Conservation (phyloP, 2,329 filamentous ascomycete genomes). For the Aspergillus vadensis region DNA sequence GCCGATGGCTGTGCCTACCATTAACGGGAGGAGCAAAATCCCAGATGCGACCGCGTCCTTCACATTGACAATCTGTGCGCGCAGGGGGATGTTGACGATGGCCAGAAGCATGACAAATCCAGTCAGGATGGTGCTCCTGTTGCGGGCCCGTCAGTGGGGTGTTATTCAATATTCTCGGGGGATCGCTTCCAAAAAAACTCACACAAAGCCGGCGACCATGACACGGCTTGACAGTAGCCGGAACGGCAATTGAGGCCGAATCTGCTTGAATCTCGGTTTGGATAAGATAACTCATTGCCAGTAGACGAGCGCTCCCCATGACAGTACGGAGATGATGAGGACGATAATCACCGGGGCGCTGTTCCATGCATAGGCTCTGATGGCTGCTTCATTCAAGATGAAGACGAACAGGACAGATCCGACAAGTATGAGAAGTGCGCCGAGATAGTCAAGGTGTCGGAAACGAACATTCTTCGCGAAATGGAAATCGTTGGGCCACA, state of each 20-base stretch:
- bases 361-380: slow-evolving; percentile 5
- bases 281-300: slow-evolving; percentile 3
- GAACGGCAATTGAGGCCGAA: slow-evolving; percentile 8
- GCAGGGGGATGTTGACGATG: slow-evolving; percentile 7
- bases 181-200: not conserved
- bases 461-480: slow-evolving; percentile 9
- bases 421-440: slow-evolving; percentile 2
- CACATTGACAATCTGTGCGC: slow-evolving; percentile 5
- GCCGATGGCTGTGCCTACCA: slow-evolving; percentile 2
- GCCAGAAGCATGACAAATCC: slow-evolving; percentile 8
- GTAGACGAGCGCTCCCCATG: slow-evolving; percentile 6
- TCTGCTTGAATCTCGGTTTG: not conserved
- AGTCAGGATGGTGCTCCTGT: slow-evolving; percentile 8
- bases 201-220: slow-evolving; percentile 8
- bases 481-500: slow-evolving; percentile 8
- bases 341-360: slow-evolving; percentile 2
- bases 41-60: slow-evolving; percentile 6
- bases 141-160: not conserved
- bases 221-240: slow-evolving; percentile 4
- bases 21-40: slow-evolving; percentile 4
- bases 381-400: slow-evolving; percentile 7
- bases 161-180: not conserved
- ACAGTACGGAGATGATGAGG: slow-evolving; percentile 6
- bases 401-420: slow-evolving; percentile 10
- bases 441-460: slow-evolving; percentile 7